Evolutionary conservation across 2,329 filamentous ascomycete species (phyloP), one percentile per base, ranked within the genome.

Genomic region (Alternaria triticina): DNA sequence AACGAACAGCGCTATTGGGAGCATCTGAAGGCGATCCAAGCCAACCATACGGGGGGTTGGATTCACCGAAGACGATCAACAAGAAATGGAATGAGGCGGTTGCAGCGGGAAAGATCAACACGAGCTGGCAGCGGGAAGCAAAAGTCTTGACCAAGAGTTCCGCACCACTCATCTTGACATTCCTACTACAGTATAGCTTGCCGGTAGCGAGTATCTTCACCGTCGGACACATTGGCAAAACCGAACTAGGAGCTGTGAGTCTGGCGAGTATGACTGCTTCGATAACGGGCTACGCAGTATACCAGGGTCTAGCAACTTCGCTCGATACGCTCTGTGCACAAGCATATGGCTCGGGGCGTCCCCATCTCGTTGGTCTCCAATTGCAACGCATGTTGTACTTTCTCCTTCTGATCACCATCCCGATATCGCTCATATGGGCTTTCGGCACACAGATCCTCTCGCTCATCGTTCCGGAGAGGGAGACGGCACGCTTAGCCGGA

Each of bases 241-340:
- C 79, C 7, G 83, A 84, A 62, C 76, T 85, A 2, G 83, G 83
- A 4, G 83, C 83, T 8, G 83, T 85, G 7, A 82, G 80, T 60
- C 68, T 85, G 33, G 83, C 82, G 6, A 79, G 75, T 54, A 85
- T 85, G 83, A 84, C 82, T 1, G 83, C 83, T 0, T 82, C 80
- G 49, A 84, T 84, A 27, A 84, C 83, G 4, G 83, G 83, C 1
- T 84, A 83, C 62, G 79, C 82, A 1, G 80, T 83, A 13, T 84
- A 83, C 55, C 82, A 84, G 69, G 83, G 94, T n/a, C 85, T 98
- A 13, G 91, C 94, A 1, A 98, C 95, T 5, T 93, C 91, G 67
- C 84, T 98, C 40, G 95, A 98, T 80, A 98, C 95, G 0, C 88
- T 98, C 3, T 97, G 95, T 78, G 89, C 95, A 0, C 95, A 98